Conservation (phyloP, 768 basidiomycete species). For the Suillus luteus region DNA sequence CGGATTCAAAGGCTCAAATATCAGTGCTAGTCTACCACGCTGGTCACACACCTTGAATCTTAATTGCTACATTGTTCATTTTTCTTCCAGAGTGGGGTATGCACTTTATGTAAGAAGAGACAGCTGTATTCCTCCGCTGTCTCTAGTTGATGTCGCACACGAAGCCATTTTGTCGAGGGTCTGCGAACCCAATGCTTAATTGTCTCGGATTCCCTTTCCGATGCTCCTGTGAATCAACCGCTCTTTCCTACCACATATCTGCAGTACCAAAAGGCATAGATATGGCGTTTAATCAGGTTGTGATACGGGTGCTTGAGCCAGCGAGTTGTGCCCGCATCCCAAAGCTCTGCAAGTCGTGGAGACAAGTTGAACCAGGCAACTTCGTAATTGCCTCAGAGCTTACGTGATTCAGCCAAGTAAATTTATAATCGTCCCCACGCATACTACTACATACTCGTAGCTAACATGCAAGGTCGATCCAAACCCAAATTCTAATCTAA, state of each 20-base stretch:
- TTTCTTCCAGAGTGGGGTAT: background rate
- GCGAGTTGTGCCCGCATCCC: background rate
- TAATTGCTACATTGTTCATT: background rate
- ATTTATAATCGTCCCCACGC: no score
- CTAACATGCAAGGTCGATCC: background rate
- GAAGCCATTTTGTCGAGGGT: background rate
- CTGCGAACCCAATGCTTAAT: background rate
- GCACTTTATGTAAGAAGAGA: background rate
- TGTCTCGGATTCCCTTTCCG: background rate
- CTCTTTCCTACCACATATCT: background rate
- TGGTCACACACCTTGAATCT: background rate
- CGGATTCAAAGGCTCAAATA: background rate
- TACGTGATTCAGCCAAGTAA: no score
- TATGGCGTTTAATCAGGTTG: background rate
- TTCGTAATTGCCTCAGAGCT: no score
- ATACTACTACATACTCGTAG: no score
- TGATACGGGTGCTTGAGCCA: background rate
- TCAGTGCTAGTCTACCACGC: background rate
- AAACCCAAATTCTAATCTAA: no score
- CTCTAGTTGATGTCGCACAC: background rate
- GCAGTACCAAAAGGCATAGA: background rate
- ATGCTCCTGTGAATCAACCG: background rate
- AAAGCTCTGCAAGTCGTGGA: background rate
- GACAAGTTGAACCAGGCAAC: background rate
- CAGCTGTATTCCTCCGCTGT: background rate